Conservation (phyloP, 1,139 yeast species). For the Arxiozyma bovina region DNA sequence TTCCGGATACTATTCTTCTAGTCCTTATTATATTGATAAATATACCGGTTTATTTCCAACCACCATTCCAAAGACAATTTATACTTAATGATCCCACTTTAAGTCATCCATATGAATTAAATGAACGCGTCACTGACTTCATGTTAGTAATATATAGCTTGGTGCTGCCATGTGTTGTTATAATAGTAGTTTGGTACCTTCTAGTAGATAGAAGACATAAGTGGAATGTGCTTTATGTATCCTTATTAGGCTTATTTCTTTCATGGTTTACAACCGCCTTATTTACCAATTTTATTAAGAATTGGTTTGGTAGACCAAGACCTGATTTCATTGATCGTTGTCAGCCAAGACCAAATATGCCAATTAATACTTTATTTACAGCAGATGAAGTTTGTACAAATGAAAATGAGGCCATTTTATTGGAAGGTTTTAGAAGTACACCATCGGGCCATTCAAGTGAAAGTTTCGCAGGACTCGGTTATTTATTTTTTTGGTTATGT, state of each 20-base stretch:
- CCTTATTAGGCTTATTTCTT: constrained; percentile 45
- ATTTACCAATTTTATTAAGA: constrained; percentile 59
- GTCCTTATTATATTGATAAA: constrained; percentile 38
- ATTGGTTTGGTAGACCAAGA: constrained; percentile 65
- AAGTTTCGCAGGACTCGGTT: constrained; percentile 59
- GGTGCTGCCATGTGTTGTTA: constrained; percentile 36
- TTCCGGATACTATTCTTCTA: constrained; percentile 46
- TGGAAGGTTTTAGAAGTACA: constrained; percentile 69
- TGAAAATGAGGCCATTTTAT: constrained; percentile 35
- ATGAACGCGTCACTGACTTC: constrained; percentile 48
- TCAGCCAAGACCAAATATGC: constrained; percentile 43
- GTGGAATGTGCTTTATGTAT: constrained; percentile 39
- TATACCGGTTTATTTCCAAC: constrained; percentile 37
- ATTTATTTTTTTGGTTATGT: constrained; percentile 51
- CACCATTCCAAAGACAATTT: constrained; percentile 69
- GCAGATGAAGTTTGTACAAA: constrained; percentile 61
- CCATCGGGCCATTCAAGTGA: constrained; percentile 72
- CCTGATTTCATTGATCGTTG: constrained; percentile 76
- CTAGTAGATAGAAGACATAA: constrained; percentile 37
- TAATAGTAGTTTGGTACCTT: constrained; percentile 32
- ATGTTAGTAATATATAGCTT: constrained; percentile 35
- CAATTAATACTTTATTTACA: constrained; percentile 39
- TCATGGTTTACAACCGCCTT: constrained; percentile 47
- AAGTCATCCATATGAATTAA: constrained; percentile 63
- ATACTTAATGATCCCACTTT: constrained; percentile 46